Percentiles rank a stretch among this genome's conserved stretches.
Evolutionary conservation across 2,329 filamentous ascomycete species (phyloP).

Genomic region (Leptographium galeiforme): DNA sequence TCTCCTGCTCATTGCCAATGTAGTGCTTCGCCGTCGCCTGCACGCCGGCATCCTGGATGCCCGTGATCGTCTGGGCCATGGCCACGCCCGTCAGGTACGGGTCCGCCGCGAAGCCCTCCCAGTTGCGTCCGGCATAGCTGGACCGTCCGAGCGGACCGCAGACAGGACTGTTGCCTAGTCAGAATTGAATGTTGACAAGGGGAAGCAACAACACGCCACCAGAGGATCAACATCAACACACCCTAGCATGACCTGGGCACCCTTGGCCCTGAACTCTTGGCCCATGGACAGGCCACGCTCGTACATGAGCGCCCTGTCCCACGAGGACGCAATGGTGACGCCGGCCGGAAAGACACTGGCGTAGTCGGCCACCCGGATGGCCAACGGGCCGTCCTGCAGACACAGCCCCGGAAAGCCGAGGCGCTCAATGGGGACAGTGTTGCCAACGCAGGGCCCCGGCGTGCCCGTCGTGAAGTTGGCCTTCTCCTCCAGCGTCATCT

Average conservation of each 20-base stretch:
- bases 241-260: constrained; percentile 59
- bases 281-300: constrained; percentile 57
- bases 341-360: constrained; percentile 50
- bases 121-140: constrained; percentile 47
- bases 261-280: constrained; percentile 57
- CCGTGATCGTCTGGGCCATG: constrained; percentile 51
- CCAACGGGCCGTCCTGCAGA: constrained; percentile 57
- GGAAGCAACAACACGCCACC: too few relatives aligned
- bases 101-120: constrained; percentile 50
- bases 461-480: not conserved
- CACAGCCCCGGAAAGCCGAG: constrained; percentile 48
- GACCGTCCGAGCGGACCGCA: constrained; percentile 50
- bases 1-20: constrained; percentile 20
- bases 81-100: constrained; percentile 53
- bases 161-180: constrained; percentile 15
- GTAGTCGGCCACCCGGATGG: constrained; percentile 31
- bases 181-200: not conserved
- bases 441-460: constrained; percentile 17
- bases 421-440: constrained; percentile 32
- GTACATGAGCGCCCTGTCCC: constrained; percentile 54
- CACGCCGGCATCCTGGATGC: constrained; percentile 43
- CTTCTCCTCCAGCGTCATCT: constrained; percentile 1
- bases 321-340: constrained; percentile 58
- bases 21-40: constrained; percentile 24
- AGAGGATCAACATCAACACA: not conserved